A percentile compares a stretch with the other conserved stretches of the same genome.
Evolutionary conservation across 2,329 filamentous ascomycete species (phyloP).

Genomic region (Diaporthe amygdali): DNA sequence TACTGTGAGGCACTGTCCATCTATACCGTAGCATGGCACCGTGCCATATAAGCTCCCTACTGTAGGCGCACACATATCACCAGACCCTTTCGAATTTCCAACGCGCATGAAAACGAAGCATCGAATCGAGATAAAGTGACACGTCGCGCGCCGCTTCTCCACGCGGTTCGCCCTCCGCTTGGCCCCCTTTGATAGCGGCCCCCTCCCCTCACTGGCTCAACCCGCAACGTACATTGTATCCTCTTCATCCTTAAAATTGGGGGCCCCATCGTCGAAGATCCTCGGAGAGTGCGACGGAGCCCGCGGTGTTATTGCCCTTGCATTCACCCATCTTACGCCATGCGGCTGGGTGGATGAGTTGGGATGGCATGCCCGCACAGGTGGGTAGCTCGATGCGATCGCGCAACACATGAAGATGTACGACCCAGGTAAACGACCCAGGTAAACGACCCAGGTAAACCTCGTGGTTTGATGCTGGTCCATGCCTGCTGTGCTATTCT

Average conservation of each 20-base stretch:
- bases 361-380: no score
- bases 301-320: constrained; percentile 1
- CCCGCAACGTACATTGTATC: not conserved
- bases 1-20: not conserved
- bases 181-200: not conserved
- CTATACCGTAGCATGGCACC: not conserved
- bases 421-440: no score
- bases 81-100: constrained; percentile 6
- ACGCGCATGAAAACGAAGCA: not conserved
- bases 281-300: constrained; percentile 9
- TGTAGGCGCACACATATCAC: not conserved
- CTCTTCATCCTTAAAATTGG: not conserved
- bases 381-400: no score
- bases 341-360: no score
- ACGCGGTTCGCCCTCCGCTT: not conserved
- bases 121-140: constrained; percentile 11
- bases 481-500: no score
- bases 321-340: not conserved
- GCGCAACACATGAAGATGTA: no score
- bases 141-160: constrained; percentile 1
- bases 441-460: no score
- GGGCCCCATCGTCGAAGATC: not conserved
- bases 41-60: not conserved
- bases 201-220: not conserved
- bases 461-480: not conserved